Conservation (phyloP, 768 basidiomycete species). For the Suillus brevipes region DNA sequence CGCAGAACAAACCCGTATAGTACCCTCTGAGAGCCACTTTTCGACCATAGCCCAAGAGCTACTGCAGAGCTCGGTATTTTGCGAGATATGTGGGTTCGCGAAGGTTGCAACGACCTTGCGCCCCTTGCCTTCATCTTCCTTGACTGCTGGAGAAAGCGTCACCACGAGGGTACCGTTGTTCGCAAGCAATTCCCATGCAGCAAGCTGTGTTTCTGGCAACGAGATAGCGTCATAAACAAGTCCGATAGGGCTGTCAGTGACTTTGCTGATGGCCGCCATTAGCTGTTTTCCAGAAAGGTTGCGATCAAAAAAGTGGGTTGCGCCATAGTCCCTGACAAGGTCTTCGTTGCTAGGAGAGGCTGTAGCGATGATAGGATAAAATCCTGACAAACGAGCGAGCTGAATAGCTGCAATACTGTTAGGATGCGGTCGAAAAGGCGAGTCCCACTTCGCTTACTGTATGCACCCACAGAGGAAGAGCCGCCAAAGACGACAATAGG, state of each 20-base stretch:
- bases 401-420: constrained; percentile 33
- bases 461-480: constrained; percentile 48
- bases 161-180: constrained; percentile 34
- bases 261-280: constrained; percentile 25
- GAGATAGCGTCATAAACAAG: constrained; percentile 36
- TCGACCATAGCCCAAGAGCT: constrained; percentile 21
- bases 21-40: constrained; percentile 28
- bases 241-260: constrained; percentile 24
- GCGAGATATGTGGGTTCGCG: constrained; percentile 22
- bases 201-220: constrained; percentile 34
- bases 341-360: constrained; percentile 34
- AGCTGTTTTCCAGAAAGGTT: constrained; percentile 19
- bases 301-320: constrained; percentile 42
- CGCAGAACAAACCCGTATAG: constrained; percentile 23
- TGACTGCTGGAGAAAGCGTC: constrained; percentile 24
- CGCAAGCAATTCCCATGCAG: constrained; percentile 34
- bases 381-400: constrained; percentile 40
- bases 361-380: constrained; percentile 44
- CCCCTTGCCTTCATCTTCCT: constrained; percentile 23
- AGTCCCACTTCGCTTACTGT: constrained; percentile 30
- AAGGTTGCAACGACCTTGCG: constrained; percentile 24
- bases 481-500: constrained; percentile 51
- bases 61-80: constrained; percentile 19
- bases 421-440: constrained; percentile 6
- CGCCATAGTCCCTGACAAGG: constrained; percentile 38